Base-by-base conservation (phyloP, 768 basidiomycete genomes). In the Amanita pallidorosea region DNA sequence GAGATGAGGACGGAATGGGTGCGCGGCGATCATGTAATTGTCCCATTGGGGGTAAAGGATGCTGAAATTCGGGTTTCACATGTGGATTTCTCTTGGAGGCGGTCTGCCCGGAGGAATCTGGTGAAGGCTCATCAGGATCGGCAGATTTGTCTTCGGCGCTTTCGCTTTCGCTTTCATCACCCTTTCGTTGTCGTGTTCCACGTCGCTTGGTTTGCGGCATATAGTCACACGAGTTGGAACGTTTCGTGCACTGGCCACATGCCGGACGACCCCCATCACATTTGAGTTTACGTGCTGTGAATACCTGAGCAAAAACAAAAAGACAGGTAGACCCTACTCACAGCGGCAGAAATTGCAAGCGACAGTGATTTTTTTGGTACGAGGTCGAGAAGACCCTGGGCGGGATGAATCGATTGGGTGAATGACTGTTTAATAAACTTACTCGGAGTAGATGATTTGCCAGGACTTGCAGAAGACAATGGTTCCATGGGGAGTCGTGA, bases 271-370 rank as follows among this genome's bases (percentile, higher is more conserved):
- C 85, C 45, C 88, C 88, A 59, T 91, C 88, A 64, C 88, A 91
- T 70, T 90, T 90, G 38, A 91, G 74, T 69, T 91, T 91, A 54
- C 88, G 81, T 45, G 88, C 88, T 90, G 65, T 56, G 58, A 18
- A 47, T 45, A 50, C 43, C 33, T 33, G 49, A 38, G 60, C 58
- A 53, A 57, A 25, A 40, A 43, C 20, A 6, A 33, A 48, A 44
- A 36, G 48, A 42, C 50, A 22, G 52, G 55, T 51, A 29, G 6
- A 29, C 34, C 29, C 33, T 8, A 75, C 86, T 68, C 65, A 89
- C 88, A 89, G 55, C 88, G 83, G 70, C 88, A 91, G 65, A 91
- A 91, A 65, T 91, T 89, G 70, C 88, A 91, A 35, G 88, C 88
- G 41, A 90, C 87, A 18, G 84, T 88, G 49, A 90, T 90, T 67